Base-by-base conservation (phyloP, 2,329 filamentous ascomycete species). In the Ophiostoma montium region DNA sequence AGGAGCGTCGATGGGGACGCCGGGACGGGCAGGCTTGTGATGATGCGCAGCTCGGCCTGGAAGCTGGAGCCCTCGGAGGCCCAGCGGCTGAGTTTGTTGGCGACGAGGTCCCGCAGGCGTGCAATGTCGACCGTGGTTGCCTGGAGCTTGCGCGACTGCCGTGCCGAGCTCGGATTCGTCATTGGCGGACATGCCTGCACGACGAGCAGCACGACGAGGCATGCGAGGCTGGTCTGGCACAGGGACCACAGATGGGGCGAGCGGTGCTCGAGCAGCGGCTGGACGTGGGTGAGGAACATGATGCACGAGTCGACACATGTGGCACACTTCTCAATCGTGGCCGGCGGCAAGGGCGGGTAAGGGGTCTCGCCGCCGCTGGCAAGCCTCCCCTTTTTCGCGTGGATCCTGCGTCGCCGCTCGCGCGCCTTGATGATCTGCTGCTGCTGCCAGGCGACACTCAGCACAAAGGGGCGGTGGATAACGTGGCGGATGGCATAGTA, bases 401-500 rank as follows among this genome's bases (percentile, higher is more conserved):
- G 3, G 13, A 5, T 21, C 8, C 19, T 32, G 7, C 32, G 19
- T 8, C 32, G 19, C 7, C 16, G 47, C 30, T 46, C 48, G 19
- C 48, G 23, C 10, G 35, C 36, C 15, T 30, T 13, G 31, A 45
- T 35, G 7, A 27, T 15, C 16, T 49, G 47, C 31, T 44, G 49
- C 35, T 47, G 36, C 19, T 39, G 52, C 15, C 52, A 50, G 9
- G 60, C 57, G 7, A 59, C 54, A 30, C 55, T 57, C 11, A 65
- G 56, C 3, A 66, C 54, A 53, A 82, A 78, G 1, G 80, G 82
- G 27, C 82, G 72, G 58, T 84, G 72, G 51, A 84, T 82, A 56
- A 86, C 76, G 55, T 86, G 84, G 18, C 72, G 70, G 1, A 78
- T 81, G 49, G 80, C 81, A 57, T 83, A 86, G 59, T 85, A 86